Conservation (phyloP, 2,329 filamentous ascomycete genomes). For the Coniochaeta pulveracea region DNA sequence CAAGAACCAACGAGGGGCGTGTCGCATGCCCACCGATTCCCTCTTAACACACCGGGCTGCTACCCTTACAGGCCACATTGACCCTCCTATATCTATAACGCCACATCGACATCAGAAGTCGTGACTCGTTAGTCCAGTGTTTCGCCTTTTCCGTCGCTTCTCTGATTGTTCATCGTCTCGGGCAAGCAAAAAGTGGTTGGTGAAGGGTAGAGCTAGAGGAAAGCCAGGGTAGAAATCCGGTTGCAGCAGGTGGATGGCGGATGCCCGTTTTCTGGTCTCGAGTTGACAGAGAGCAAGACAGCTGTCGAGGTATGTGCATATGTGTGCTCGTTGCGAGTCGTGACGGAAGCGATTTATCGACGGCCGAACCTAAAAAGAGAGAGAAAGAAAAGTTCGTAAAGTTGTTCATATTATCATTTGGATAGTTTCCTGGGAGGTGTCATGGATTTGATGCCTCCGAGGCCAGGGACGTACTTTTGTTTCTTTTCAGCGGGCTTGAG, state of each 20-base stretch:
- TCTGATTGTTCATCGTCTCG: not conserved
- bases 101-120: not conserved
- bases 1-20: not conserved
- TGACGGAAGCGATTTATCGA: conserved; percentile 50
- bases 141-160: conserved; percentile 3
- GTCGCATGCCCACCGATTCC: not conserved
- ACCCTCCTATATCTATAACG: conserved; percentile 1
- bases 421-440: conserved; percentile 59
- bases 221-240: not conserved
- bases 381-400: conserved; percentile 63
- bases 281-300: conserved; percentile 1
- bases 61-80: not conserved
- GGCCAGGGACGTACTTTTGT: conserved; percentile 94
- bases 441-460: conserved; percentile 54
- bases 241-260: not conserved
- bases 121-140: not conserved
- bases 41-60: not conserved
- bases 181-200: not conserved
- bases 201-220: not conserved
- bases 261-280: not conserved
- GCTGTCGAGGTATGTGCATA: conserved; percentile 3
- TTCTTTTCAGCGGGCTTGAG: conserved; percentile 99
- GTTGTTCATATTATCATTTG: conserved; percentile 56
- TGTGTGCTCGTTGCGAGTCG: conserved; percentile 6
- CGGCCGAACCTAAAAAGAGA: conserved; percentile 88